Conservation (phyloP, 352 stramenopile genomes). For the Nothophytophthora sp. region DNA sequence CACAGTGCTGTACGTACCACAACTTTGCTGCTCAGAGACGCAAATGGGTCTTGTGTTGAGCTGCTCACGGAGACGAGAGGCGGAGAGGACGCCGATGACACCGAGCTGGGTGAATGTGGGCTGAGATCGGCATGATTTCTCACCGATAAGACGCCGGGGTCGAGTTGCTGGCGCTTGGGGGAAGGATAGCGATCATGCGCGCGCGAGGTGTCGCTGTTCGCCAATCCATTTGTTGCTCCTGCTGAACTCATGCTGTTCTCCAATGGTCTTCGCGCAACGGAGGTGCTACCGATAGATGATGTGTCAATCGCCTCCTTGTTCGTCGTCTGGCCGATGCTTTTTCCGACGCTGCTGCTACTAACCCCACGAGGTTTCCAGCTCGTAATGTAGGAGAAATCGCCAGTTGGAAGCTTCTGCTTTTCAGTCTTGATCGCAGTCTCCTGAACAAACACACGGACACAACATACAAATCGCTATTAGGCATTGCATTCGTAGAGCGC, state of each 20-base stretch:
- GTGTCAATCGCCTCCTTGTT: background rate
- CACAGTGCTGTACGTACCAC: slow-evolving; percentile 30
- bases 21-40: slow-evolving; percentile 59
- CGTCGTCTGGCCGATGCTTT: slow-evolving; percentile 7
- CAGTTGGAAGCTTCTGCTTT: slow-evolving; percentile 21
- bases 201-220: slow-evolving; percentile 4
- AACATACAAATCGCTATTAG: slow-evolving; percentile 1
- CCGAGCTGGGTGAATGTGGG: slow-evolving; percentile 45
- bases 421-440: background rate
- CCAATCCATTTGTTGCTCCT: background rate
- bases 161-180: slow-evolving; percentile 46
- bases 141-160: slow-evolving; percentile 13
- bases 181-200: slow-evolving; percentile 42
- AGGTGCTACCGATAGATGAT: slow-evolving; percentile 1
- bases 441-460: no score
- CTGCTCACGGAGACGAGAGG: slow-evolving; percentile 30
- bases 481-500: background rate
- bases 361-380: slow-evolving; percentile 17
- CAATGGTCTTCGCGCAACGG: slow-evolving; percentile 8
- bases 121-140: slow-evolving; percentile 35
- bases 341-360: slow-evolving; percentile 3
- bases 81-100: slow-evolving; percentile 62
- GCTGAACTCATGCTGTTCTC: slow-evolving; percentile 7
- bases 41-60: slow-evolving; percentile 42
- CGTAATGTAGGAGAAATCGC: slow-evolving; percentile 25